phyloP scores from a whole-genome alignment of 495 filamentous ascomycete species.

The Wilcoxina mikolae region DNA sequence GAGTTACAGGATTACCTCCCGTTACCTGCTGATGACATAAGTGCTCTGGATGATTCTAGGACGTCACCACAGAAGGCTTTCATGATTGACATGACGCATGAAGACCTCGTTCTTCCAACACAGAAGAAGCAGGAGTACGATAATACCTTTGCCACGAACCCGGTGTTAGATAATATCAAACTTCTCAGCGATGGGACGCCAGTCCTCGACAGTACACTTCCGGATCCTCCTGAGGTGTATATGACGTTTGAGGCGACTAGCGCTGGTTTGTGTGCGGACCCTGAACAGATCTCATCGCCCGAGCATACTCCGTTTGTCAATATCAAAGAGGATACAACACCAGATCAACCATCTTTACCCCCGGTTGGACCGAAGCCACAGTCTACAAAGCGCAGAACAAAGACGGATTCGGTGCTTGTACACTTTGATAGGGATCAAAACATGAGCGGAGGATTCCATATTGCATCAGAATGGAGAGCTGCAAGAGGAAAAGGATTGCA shows the following conservation, averaged over 20 bases:
- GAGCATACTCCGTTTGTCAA: not conserved
- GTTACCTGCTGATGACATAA: not conserved
- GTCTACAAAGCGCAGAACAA: not conserved
- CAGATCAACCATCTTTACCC: no score
- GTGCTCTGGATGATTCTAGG: not conserved
- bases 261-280: not conserved
- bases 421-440: not conserved
- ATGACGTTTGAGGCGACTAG: not conserved
- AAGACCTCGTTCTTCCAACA: not conserved
- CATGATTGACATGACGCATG: not conserved
- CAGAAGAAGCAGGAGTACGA: not conserved
- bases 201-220: not conserved
- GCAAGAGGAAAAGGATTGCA: constrained; percentile 1
- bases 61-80: not conserved
- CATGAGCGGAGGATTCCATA: not conserved
- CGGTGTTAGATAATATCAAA: not conserved
- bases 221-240: not conserved
- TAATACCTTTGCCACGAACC: no score
- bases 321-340: no score
- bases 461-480: constrained; percentile 5
- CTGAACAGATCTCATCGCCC: no score
- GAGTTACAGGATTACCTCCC: constrained; percentile 1
- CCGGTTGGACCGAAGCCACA: not conserved
- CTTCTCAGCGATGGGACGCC: not conserved
- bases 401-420: not conserved